Evolutionary conservation across 257 asterid genomes (phyloP), one percentile per base, ranked within the genome.

Genomic region (Solanum bulbocastanum): DNA sequence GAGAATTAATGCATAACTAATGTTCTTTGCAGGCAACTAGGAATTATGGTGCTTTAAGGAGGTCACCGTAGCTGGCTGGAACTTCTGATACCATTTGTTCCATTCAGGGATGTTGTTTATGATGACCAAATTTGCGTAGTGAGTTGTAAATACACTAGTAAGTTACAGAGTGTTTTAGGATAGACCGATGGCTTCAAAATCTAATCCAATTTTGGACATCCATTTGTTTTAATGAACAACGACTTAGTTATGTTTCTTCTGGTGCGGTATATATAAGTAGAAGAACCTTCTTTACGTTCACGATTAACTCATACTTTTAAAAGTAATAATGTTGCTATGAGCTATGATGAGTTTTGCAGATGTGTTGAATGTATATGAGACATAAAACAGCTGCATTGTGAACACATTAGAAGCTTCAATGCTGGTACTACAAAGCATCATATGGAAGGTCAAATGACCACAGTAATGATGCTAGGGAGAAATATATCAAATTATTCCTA

Each of bases 21-120:
- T 30, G 44, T 18, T 82, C 44, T 30, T 79, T 32, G 85, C 85
- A 82, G 85, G 85, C 56, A 49, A 49, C 85, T 46, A 49, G 85
- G 85, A 82, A 82, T 82, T 82, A 82, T 49, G 85, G 85, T 49
- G 68, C 85, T 82, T 46, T 82, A 82, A 82, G 85, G 85, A 82
- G 44, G 69, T 82, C 69, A 82, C 30, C 1, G 42, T 82, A 27
- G 10, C 40, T 46, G 68, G 10, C 40, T 46, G 68, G 85, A 79
- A 44, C 40, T 42, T 81, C 66, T 46, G 27, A 30, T 81, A 82
- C 27, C 68, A 82, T 82, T 82, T 82, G 69, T 16, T 30, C 1
- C 69, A 30, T 49, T 49, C 69, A 8, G 27, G 69, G 42, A 46
- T 82, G 69, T 32, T 82, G 42, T 3, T 49, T 82, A 30, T 49